phyloP scores from a whole-genome alignment of 2,329 filamentous ascomycete genomes.

The Phyllosticta citriasiana region DNA sequence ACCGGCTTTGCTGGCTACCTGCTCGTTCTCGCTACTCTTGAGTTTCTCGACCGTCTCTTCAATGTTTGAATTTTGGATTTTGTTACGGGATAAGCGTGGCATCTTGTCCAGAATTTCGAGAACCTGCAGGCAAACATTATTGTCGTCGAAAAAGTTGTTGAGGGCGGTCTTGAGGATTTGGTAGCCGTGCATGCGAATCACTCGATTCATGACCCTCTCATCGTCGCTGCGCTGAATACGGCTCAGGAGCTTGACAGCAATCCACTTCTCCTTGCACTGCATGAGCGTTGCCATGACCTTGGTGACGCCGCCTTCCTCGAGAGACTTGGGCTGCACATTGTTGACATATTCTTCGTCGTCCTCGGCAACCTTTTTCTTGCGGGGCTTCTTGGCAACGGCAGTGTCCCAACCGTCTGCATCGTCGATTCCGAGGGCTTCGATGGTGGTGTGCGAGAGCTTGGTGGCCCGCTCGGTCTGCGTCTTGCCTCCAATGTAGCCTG shows the following conservation, averaged over 20 bases:
- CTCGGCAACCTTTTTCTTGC: slow-evolving; percentile 84
- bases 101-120: slow-evolving; percentile 82
- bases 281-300: slow-evolving; percentile 95
- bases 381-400: slow-evolving; percentile 75
- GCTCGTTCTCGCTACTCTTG: slow-evolving; percentile 57
- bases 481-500: slow-evolving; percentile 93
- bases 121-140: slow-evolving; percentile 81
- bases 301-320: slow-evolving; percentile 74
- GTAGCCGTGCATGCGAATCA: slow-evolving; percentile 95
- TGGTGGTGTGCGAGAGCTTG: slow-evolving; percentile 78
- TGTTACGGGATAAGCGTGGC: slow-evolving; percentile 87
- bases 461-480: slow-evolving; percentile 94
- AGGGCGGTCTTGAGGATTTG: slow-evolving; percentile 85
- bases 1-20: slow-evolving; percentile 61
- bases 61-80: slow-evolving; percentile 93
- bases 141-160: slow-evolving; percentile 75
- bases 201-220: slow-evolving; percentile 74
- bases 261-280: slow-evolving; percentile 99
- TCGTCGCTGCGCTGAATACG: slow-evolving; percentile 83
- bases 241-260: slow-evolving; percentile 84
- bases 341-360: slow-evolving; percentile 95
- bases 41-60: slow-evolving; percentile 69
- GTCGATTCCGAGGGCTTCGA: slow-evolving; percentile 92
- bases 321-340: slow-evolving; percentile 66
- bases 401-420: slow-evolving; percentile 89